These are phyloP conservation scores for Kazachstania sp. DNA, from an alignment of 1,139 yeast genomes.

Conservation along the genomic window DNA sequence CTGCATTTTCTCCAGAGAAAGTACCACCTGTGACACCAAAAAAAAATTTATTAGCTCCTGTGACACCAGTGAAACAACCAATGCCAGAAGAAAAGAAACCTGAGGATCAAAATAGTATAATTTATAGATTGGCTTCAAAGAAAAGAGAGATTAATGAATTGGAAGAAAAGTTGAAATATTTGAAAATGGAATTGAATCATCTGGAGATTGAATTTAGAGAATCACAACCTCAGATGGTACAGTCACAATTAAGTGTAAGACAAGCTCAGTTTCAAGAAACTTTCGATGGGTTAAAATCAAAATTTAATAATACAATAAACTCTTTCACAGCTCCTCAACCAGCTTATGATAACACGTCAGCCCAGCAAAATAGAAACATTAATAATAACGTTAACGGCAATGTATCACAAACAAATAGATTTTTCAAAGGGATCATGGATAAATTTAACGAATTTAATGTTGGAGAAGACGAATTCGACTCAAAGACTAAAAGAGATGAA, in stretches of 20 bases:
- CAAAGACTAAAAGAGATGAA: slow-evolving; percentile 10
- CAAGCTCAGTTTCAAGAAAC: slow-evolving; percentile 1
- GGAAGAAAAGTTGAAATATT: slow-evolving; percentile 30
- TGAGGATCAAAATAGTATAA: slow-evolving; percentile 14
- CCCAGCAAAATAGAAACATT: neutral
- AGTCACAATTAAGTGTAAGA: slow-evolving; percentile 2
- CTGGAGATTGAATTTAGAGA: slow-evolving; percentile 30
- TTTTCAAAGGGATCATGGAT: slow-evolving; percentile 10
- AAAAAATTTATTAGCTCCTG: neutral
- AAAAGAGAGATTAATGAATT: slow-evolving; percentile 38
- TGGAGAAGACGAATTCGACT: slow-evolving; percentile 28
- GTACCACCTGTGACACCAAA: slow-evolving; percentile 3
- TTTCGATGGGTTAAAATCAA: slow-evolving; percentile 2
- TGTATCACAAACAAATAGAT: neutral
- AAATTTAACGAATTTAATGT: slow-evolving; percentile 26
- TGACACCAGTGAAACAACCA: slow-evolving; percentile 9
- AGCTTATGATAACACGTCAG: neutral
- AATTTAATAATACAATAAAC: neutral
- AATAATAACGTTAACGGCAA: neutral
- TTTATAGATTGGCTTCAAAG: slow-evolving; percentile 37
- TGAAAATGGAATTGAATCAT: slow-evolving; percentile 33
- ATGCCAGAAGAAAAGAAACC: neutral
- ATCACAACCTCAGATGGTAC: slow-evolving; percentile 5
- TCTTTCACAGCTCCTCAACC: neutral
- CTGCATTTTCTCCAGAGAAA: neutral